These are phyloP conservation scores for Ogataea philodendri DNA, from an alignment of 805 yeast species.

Conservation along the genomic window DNA sequence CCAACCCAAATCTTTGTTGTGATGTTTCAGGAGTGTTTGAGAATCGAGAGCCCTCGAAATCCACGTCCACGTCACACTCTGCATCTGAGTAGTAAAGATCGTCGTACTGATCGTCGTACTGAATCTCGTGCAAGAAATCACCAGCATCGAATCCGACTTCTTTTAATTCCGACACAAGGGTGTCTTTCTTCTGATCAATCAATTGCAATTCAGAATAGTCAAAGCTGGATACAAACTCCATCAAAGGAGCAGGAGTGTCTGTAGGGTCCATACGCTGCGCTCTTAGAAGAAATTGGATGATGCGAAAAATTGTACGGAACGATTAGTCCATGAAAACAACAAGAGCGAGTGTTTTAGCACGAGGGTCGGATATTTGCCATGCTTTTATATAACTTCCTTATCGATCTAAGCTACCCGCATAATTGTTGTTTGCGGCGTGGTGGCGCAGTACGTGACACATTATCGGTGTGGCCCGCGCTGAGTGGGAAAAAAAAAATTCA, in stretches of 20 bases:
- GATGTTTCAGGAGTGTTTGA: conserved; percentile 18
- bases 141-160: conserved; percentile 17
- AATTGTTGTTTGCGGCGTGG: conserved; percentile 10
- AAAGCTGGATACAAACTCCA: conserved; percentile 8
- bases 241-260: conserved; percentile 14
- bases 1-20: conserved; percentile 10
- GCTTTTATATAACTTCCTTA: conserved; percentile 11
- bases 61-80: conserved; percentile 18
- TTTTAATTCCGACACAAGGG: conserved; percentile 14
- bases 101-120: conserved; percentile 19
- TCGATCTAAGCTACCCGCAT: conserved; percentile 9
- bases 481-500: no score
- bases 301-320: no score
- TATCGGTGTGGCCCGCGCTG: no score
- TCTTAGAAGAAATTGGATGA: conserved; percentile 6
- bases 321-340: conserved; percentile 13
- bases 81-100: conserved; percentile 18
- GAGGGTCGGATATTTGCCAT: conserved; percentile 10
- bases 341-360: conserved; percentile 5
- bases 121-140: conserved; percentile 17
- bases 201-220: conserved; percentile 8
- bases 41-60: conserved; percentile 8
- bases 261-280: conserved; percentile 10
- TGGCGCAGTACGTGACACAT: conserved; percentile 13
- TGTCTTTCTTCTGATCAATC: conserved; percentile 9